These are phyloP conservation scores for Aspergillus quadrilineatus DNA, from an alignment of 2,329 filamentous ascomycete genomes.

Conservation along the genomic window DNA sequence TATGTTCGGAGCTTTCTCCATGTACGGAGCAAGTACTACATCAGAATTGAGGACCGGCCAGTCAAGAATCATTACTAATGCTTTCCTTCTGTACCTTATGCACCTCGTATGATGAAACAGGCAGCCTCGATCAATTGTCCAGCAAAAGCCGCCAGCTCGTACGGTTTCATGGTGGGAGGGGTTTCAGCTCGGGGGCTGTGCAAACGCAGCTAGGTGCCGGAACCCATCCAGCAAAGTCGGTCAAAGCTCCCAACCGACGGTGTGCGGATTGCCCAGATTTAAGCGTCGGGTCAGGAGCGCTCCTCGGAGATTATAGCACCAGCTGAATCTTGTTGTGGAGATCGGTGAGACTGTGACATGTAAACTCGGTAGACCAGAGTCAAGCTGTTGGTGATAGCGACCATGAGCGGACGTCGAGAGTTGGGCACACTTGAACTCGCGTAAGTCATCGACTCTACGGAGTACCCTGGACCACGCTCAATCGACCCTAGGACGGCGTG, in stretches of 20 bases:
- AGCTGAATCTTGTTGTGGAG: too few relatives aligned
- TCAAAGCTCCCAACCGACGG: neutral
- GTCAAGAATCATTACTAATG: too few relatives aligned
- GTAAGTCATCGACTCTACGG: neutral
- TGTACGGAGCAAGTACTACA: too few relatives aligned
- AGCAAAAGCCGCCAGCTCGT: neutral
- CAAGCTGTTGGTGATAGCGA: neutral
- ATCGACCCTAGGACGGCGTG: neutral
- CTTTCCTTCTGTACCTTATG: neutral
- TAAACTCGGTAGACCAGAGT: too few relatives aligned
- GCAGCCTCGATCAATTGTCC: neutral
- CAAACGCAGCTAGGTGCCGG: constrained; percentile 17
- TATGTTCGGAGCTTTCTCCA: too few relatives aligned
- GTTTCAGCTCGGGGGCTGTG: constrained; percentile 33
- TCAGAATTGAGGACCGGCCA: too few relatives aligned
- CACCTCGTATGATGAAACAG: neutral
- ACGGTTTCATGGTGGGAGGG: constrained; percentile 10
- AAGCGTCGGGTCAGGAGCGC: neutral
- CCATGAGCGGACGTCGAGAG: too few relatives aligned
- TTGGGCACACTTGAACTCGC: neutral
- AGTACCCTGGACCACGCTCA: neutral
- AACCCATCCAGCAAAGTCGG: constrained; percentile 9
- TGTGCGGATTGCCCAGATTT: neutral
- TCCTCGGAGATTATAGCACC: neutral
- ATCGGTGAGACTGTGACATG: too few relatives aligned